Evolutionary conservation across 1,139 yeast species (phyloP), one percentile per base, ranked within the genome.

Genomic region (Ogataea hybrid): DNA sequence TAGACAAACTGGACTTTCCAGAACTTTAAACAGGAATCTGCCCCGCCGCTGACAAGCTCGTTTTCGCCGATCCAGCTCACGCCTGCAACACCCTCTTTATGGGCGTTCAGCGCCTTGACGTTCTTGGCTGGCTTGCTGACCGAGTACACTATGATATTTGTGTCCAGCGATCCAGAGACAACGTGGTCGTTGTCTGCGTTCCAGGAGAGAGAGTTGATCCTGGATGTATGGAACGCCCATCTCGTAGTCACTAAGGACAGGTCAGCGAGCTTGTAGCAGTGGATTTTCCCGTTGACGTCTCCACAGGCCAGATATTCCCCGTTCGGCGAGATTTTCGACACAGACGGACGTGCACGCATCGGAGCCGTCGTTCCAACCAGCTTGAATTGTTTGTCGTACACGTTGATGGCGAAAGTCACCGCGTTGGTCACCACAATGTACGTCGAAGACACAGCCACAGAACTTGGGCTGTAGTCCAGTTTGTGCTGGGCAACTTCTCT

Each of bases 141-240:
- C 9, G 94, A 84, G 64, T 89, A 92, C 12, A 92, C 69, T 49
- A 81, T 80, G 33, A 94, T 68, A 44, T 84, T 83, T 10, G 95
- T 82, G 58, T 92, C 99, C 43, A 88, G 69, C 0, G 96, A 87
- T 1, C 84, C 95, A 48, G 92, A 79, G 16, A 82, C 84, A 37
- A 86, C 74, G 52, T 73, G 80, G 52, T 82, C 78, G 42, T 88
- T 84, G 52, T 84, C 89, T 3, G 69, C 63, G 34, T 83, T 75
- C 97, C 97, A 92, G 25, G 79, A 66, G 37, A 94, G 84, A 28
- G 83, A 78, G 43, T 78, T 80, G 46, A 92, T 84, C 45, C 77
- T 80, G 43, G 95, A 82, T 3, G 90, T 84, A 62, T 94, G 97
- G 79, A 86, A 90, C 0, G 95, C 84, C 99, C 99, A 92, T 59